These are phyloP conservation scores for Euptelea pleiosperma DNA, from an alignment of 164 flowering plant species.

Conservation along the genomic window DNA sequence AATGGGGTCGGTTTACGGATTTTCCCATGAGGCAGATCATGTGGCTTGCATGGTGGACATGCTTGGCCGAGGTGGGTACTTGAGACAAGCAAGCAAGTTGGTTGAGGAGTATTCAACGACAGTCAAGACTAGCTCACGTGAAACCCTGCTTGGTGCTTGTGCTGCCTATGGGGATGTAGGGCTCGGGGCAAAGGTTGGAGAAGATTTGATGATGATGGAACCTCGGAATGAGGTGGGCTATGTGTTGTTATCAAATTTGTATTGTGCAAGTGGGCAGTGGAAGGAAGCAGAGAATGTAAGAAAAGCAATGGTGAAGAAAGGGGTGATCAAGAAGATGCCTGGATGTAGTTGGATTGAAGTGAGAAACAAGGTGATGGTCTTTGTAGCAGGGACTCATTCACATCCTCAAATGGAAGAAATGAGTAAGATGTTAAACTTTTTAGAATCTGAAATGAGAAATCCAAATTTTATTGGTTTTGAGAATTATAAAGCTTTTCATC, in stretches of 20 bases:
- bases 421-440: conserved; percentile 24
- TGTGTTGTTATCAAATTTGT: conserved; percentile 62
- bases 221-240: conserved; percentile 52
- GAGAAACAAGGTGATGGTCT: conserved; percentile 32
- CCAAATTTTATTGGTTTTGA: conserved; percentile 23
- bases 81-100: conserved; percentile 38
- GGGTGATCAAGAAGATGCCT: conserved; percentile 51
- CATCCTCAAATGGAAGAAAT: conserved; percentile 31
- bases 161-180: conserved; percentile 31
- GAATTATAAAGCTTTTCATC: conserved; percentile 7
- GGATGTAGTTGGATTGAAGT: conserved; percentile 66
- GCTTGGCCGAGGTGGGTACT: conserved; percentile 51
- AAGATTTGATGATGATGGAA: conserved; percentile 33
- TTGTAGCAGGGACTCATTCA: conserved; percentile 48
- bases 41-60: conserved; percentile 58
- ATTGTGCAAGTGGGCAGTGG: conserved; percentile 44
- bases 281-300: conserved; percentile 35
- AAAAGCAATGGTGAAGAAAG: conserved; percentile 46
- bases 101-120: conserved; percentile 15
- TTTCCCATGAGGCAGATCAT: conserved; percentile 42
- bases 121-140: conserved; percentile 21
- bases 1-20: conserved; percentile 32
- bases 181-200: conserved; percentile 36
- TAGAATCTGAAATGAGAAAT: conserved; percentile 49
- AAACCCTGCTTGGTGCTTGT: conserved; percentile 57